phyloP scores from a whole-genome alignment of 2,329 filamentous ascomycete genomes.

The Camillea tinctor region DNA sequence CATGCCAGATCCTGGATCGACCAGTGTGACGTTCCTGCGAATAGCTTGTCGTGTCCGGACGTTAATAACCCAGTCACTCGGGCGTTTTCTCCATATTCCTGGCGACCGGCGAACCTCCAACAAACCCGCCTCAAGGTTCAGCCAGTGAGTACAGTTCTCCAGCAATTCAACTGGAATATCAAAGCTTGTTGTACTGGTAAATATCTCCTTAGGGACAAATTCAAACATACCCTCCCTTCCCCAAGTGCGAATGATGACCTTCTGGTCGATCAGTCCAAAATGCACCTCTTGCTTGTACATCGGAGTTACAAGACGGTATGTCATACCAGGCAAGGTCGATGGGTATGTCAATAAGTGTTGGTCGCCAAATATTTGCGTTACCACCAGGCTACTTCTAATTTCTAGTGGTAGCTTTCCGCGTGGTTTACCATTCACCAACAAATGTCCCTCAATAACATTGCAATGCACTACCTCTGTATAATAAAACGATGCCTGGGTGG shows the following conservation, averaged over 20 bases:
- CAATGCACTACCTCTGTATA: slow-evolving; percentile 31
- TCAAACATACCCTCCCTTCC: slow-evolving; percentile 28
- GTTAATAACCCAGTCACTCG: slow-evolving; percentile 37
- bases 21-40: slow-evolving; percentile 32
- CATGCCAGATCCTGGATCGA: slow-evolving; percentile 48
- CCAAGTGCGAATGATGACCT: slow-evolving; percentile 44
- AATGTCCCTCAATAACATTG: slow-evolving; percentile 34
- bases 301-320: slow-evolving; percentile 37
- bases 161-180: slow-evolving; percentile 55
- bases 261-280: slow-evolving; percentile 46
- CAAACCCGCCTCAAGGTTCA: slow-evolving; percentile 41
- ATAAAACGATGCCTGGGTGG: not conserved
- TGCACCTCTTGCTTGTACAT: slow-evolving; percentile 47
- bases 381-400: slow-evolving; percentile 40
- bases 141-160: slow-evolving; percentile 58
- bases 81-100: slow-evolving; percentile 28
- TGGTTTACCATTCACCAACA: slow-evolving; percentile 38
- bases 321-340: slow-evolving; percentile 53
- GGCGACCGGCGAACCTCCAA: slow-evolving; percentile 53
- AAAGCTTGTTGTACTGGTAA: slow-evolving; percentile 26
- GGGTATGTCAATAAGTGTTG: slow-evolving; percentile 52
- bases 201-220: slow-evolving; percentile 32
- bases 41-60: slow-evolving; percentile 20
- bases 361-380: slow-evolving; percentile 53
- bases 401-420: slow-evolving; percentile 49